A percentile compares a stretch with the other conserved stretches of the same genome.
phyloP scores from a whole-genome alignment of 225 moss, liverwort and hornwort species.

The Sphagnum contortum region DNA sequence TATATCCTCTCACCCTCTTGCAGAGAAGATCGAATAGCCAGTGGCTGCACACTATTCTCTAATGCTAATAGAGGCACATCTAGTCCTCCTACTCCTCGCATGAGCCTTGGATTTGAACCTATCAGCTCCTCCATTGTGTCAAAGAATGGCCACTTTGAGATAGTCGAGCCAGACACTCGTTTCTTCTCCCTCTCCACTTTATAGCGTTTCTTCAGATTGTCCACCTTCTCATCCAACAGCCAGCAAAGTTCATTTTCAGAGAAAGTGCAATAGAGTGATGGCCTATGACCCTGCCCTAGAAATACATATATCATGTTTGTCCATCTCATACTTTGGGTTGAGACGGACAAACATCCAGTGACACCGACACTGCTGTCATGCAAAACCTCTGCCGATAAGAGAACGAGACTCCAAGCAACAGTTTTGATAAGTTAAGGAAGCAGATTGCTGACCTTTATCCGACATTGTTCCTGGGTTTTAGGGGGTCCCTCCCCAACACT shows the following conservation, averaged over 20 bases:
- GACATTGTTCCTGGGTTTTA: slow-evolving; percentile 55
- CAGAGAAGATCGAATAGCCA: slow-evolving; percentile 28
- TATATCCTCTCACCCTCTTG: slow-evolving; percentile 40
- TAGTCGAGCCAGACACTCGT: slow-evolving; percentile 28
- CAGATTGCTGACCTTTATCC: slow-evolving; percentile 25
- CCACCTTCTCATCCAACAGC: slow-evolving; percentile 13
- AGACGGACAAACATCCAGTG: no score
- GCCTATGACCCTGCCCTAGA: no score
- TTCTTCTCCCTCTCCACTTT: slow-evolving; percentile 44
- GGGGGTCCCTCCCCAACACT: slow-evolving; percentile 31
- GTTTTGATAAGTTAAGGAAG: no score
- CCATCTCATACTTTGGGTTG: no score
- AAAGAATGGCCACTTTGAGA: slow-evolving; percentile 38
- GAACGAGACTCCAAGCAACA: no score
- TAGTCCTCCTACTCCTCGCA: slow-evolving; percentile 12
- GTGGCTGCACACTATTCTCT: slow-evolving; percentile 21
- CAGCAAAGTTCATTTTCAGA: no score
- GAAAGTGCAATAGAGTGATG: no score
- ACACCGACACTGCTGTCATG: no score
- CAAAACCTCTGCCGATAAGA: no score
- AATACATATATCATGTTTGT: no score
- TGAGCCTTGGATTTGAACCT: slow-evolving; percentile 34
- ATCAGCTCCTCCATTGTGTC: slow-evolving; percentile 47
- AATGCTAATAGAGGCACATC: neutral
- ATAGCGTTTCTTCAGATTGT: slow-evolving; percentile 45